Base-by-base conservation (phyloP, 352 stramenopile species). In the Phytophthora lateralis region DNA sequence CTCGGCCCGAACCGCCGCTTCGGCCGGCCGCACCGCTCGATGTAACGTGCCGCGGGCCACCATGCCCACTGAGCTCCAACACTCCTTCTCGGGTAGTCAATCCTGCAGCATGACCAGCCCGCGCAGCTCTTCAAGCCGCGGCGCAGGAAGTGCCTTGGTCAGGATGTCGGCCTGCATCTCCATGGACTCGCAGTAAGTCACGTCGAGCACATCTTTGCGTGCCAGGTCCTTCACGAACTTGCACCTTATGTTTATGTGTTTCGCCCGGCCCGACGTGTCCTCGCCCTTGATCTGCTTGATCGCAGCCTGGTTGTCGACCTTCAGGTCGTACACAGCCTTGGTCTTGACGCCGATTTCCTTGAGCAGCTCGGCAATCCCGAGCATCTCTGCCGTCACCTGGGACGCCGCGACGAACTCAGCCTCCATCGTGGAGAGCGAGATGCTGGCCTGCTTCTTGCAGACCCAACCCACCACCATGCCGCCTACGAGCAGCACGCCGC, bases 121-220 rank as follows among this genome's bases (percentile, higher is more conserved):
- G 26, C 30, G 30, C 30, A 35, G 30, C 10, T 14, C 30, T 35
- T 35, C 30, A 35, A 35, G 30, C 10, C 30, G 7, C 30, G 30
- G 30, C 7, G 7, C 30, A 9, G 7, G 30, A 9, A 35, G 8
- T 9, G 69, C 60, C 6, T 60, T 54, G 44, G 48, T 68, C 0
- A 53, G 1, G 24, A 71, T 68, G 55, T 73, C 68, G 0, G 63
- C 54, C 9, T 53, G 24, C 0, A 64, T 73, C 30, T 48, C 15
- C 37, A 21, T 14, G 37, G 12, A 20, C 37, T 43, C n/a, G 37
- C 9, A 71, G 6, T 63, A 14, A 10, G 63, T 17, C 0, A 66
- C 30, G 54, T 64, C 71, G 2, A 71, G 45, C 6, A 71, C 26
- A 2, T 29, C 26, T 29, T 29, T 29, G 26, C 26, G 26, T 53